These are phyloP conservation scores for Suillus plorans DNA, from an alignment of 768 basidiomycete genomes.

Conservation along the genomic window DNA sequence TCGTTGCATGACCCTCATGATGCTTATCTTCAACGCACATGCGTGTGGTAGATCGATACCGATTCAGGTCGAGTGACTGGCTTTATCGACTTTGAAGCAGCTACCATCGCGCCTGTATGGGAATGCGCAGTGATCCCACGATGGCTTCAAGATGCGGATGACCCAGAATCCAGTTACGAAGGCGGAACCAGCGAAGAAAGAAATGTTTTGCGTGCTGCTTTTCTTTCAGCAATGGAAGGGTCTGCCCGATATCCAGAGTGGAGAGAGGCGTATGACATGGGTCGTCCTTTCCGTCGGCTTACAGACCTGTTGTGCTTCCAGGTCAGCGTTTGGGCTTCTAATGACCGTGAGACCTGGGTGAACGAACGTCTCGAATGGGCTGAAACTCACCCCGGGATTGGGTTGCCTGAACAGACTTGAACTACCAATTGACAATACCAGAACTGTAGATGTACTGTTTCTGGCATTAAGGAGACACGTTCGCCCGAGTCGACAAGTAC, in stretches of 20 bases:
- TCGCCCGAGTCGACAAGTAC: not conserved
- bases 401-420: not conserved
- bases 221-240: not conserved
- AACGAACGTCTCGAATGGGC: conserved; percentile 3
- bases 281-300: conserved; percentile 2
- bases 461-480: not conserved
- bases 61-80: conserved; percentile 2
- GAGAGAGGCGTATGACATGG: conserved; percentile 1
- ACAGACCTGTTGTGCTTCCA: not conserved
- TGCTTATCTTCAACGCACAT: not conserved
- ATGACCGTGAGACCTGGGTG: not conserved
- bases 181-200: not conserved
- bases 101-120: conserved; percentile 23
- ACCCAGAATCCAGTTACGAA: conserved; percentile 11
- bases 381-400: not conserved
- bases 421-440: not conserved
- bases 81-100: conserved; percentile 21
- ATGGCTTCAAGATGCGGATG: conserved; percentile 19
- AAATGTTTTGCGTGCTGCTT: not conserved
- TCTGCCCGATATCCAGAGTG: not conserved
- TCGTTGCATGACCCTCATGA: not conserved
- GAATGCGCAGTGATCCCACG: conserved; percentile 22
- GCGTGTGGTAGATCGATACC: not conserved
- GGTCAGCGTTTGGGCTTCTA: conserved; percentile 1
- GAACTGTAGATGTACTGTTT: not conserved